Evolutionary conservation across 1,284 basidiomycete species (phyloP), one percentile per base, ranked within the genome.

Genomic region (Porodaedalea pini): DNA sequence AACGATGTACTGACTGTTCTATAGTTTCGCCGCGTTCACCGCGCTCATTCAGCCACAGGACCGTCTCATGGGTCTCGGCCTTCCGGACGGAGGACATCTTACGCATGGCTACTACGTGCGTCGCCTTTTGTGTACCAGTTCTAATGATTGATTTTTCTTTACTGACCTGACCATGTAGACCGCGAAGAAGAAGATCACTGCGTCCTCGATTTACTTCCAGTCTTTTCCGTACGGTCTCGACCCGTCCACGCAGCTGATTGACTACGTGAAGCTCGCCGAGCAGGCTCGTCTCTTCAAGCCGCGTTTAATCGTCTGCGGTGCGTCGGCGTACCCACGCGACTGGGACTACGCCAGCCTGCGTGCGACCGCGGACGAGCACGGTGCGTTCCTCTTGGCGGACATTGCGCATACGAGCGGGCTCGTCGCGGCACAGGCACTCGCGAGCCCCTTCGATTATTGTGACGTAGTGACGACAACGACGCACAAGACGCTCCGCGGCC

Each of bases 121-220:
- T 75, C 19, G 7, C 10, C 39, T 48, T 48, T n/a, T n/a, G n/a
- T n/a, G n/a, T n/a, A n/a, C n/a, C n/a, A n/a, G n/a, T n/a, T 32
- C 13, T 17, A 57, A n/a, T 47, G 63, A 53, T 40, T 57, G 41
- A 19, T 10, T 17, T 37, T 29, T 4, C 4, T 37, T 17, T 77
- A 67, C 76, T 73, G 61, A 71, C 76, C 52, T 78, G 56, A 51
- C 74, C 48, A 15, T 79, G 57, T 67, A 90, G 89, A 98, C 95
- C 62, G 94, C 94, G 63, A 98, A 98, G 79, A 97, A 98, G 83
- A 99, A 99, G 79, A 99, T 99, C 86, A 98, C 96, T 54, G 94
- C 97, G 25, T 99, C 96, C 40, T 98, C 96, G 17, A 98, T 99
- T 78, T 99, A 99, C 83, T 99, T 99, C 90, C 95, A 99, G 75